Conservation (phyloP, 2,329 filamentous ascomycete species). For the Lojkania enalia region DNA sequence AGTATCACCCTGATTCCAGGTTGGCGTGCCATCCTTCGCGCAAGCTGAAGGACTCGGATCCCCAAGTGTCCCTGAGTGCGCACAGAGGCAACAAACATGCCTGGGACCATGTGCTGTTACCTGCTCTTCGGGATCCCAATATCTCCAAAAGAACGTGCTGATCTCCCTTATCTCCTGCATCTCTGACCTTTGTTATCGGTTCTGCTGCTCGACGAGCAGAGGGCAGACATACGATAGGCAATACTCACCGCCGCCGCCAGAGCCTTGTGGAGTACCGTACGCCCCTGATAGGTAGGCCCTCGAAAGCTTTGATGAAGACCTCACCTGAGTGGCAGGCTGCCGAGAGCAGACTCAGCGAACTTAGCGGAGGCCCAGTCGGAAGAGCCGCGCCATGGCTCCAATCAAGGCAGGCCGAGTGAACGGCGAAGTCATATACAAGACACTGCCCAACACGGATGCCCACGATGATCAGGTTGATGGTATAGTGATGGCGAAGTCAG, state of each 20-base stretch:
- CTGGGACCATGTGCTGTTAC: conserved; percentile 3
- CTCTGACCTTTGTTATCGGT: background rate
- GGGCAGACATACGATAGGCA: background rate
- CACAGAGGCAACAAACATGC: background rate
- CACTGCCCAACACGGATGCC: conserved; percentile 4
- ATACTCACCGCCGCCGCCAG: conserved; percentile 1
- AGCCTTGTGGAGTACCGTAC: conserved; percentile 11
- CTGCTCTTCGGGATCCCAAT: background rate
- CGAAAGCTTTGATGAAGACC: conserved; percentile 2
- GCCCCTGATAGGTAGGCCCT: no score
- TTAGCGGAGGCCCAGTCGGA: conserved; percentile 4
- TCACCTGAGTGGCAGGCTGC: conserved; percentile 10
- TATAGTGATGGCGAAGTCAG: conserved; percentile 18
- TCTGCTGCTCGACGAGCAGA: conserved; percentile 2
- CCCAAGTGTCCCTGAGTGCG: conserved; percentile 4
- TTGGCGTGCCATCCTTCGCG: conserved; percentile 1
- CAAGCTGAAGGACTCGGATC: conserved; percentile 5
- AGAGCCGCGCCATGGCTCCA: background rate
- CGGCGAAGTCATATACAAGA: conserved; percentile 5
- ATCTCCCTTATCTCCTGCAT: background rate
- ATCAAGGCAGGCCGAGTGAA: conserved; percentile 1
- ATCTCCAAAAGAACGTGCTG: background rate
- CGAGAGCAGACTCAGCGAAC: conserved; percentile 10
- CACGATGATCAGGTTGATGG: conserved; percentile 12
- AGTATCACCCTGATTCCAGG: conserved; percentile 7